Evolutionary conservation across 371 early-diverging fungal genomes (phyloP).

Genomic region (Mortierella sp.): DNA sequence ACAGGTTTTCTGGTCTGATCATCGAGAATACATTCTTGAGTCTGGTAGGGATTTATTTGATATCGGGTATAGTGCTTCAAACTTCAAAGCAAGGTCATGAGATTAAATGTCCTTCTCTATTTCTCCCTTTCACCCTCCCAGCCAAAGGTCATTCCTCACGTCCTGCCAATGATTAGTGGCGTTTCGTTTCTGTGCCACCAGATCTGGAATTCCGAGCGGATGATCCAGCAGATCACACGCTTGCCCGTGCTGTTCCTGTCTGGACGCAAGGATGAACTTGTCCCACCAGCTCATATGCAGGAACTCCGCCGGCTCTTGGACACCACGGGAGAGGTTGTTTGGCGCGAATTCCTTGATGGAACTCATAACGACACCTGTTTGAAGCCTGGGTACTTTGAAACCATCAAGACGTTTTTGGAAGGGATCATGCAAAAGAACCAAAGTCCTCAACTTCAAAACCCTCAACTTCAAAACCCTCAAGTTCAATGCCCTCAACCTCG

Average conservation of each 20-base stretch:
- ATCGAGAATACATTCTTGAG: slow-evolving; percentile 96
- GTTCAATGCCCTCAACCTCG: no score
- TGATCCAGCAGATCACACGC: slow-evolving; percentile 75
- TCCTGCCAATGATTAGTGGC: slow-evolving; percentile 81
- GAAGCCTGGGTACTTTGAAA: slow-evolving; percentile 88
- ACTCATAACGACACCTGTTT: slow-evolving; percentile 94
- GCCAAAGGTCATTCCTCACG: slow-evolving; percentile 89
- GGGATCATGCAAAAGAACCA: slow-evolving; percentile 21
- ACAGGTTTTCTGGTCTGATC: slow-evolving; percentile 84
- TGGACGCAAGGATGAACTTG: slow-evolving; percentile 86
- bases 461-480: no score
- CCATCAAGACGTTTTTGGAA: slow-evolving; percentile 67
- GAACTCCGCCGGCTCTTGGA: slow-evolving; percentile 72
- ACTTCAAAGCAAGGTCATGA: not conserved
- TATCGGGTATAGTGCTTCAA: no score
- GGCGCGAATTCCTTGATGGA: slow-evolving; percentile 78
- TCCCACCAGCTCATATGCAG: slow-evolving; percentile 91
- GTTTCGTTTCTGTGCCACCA: slow-evolving; percentile 89
- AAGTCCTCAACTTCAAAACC: not conserved
- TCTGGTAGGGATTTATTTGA: slow-evolving; percentile 67
- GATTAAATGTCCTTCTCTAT: not conserved
- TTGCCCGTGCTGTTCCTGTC: slow-evolving; percentile 90
- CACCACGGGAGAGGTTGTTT: slow-evolving; percentile 65
- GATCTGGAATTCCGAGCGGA: slow-evolving; percentile 86
- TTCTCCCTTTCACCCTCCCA: slow-evolving; percentile 19